Evolutionary conservation across 2,329 filamentous ascomycete species (phyloP).

Genomic region (Akanthomyces lecanii): DNA sequence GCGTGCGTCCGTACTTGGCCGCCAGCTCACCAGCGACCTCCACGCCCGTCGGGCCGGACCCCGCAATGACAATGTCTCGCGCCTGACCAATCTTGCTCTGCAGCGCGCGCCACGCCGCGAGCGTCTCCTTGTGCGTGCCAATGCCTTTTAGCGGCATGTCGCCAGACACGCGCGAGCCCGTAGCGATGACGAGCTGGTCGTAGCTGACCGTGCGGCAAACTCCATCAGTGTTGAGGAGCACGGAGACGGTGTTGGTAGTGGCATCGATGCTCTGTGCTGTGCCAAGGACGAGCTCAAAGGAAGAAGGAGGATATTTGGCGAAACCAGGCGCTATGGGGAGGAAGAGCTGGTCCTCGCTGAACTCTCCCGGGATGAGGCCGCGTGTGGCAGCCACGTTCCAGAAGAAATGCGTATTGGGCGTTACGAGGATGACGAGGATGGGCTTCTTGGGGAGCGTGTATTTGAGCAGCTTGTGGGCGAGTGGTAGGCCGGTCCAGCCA

Average conservation of each 20-base stretch:
- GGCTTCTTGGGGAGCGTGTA: conserved; percentile 39
- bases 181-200: conserved; percentile 51
- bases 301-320: conserved; percentile 39
- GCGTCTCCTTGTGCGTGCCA: conserved; percentile 41
- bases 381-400: conserved; percentile 55
- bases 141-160: conserved; percentile 44
- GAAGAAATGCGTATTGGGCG: conserved; percentile 50
- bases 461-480: conserved; percentile 50
- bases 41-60: conserved; percentile 35
- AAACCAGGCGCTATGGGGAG: conserved; percentile 43
- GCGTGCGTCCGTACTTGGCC: conserved; percentile 27
- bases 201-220: conserved; percentile 36
- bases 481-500: conserved; percentile 46
- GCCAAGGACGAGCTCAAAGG: conserved; percentile 48
- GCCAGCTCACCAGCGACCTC: conserved; percentile 37
- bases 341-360: conserved; percentile 45
- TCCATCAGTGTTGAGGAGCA: conserved; percentile 29
- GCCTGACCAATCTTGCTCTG: conserved; percentile 23
- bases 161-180: conserved; percentile 43
- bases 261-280: conserved; percentile 35
- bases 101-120: conserved; percentile 32
- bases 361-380: conserved; percentile 45
- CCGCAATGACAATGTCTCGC: conserved; percentile 35
- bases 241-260: conserved; percentile 33
- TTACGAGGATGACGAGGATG: conserved; percentile 50